phyloP scores from a whole-genome alignment of 345 rosid genomes.

The Cochlearia excelsa region DNA sequence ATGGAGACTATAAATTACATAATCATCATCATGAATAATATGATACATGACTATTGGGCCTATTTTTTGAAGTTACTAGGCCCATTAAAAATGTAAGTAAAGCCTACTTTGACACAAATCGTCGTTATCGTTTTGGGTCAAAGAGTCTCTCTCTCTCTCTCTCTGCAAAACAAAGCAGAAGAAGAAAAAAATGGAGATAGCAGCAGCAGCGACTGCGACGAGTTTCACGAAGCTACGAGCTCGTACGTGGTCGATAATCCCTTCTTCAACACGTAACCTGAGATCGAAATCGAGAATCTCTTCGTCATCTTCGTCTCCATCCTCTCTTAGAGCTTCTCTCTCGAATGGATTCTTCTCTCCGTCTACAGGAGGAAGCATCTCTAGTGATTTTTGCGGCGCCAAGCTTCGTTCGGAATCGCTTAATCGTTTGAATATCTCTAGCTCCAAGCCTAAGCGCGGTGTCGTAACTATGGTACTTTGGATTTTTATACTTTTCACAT shows the following conservation, averaged over 20 bases:
- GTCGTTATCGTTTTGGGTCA: constrained; percentile 34
- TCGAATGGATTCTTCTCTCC: constrained; percentile 47
- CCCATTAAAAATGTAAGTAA: neutral
- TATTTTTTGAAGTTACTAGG: neutral
- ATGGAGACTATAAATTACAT: too few species aligned
- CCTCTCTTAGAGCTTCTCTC: constrained; percentile 46
- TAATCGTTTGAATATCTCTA: constrained; percentile 45
- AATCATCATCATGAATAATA: too few species aligned
- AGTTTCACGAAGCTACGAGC: constrained; percentile 43
- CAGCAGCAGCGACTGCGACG: constrained; percentile 40
- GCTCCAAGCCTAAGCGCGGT: constrained; percentile 60
- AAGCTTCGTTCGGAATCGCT: constrained; percentile 50
- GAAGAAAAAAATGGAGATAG: constrained; percentile 30
- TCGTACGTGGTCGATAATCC: constrained; percentile 40
- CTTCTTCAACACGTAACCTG: constrained; percentile 29
- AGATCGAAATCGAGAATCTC: constrained; percentile 33
- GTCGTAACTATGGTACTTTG: constrained; percentile 62
- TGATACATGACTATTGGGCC: constrained; percentile 7
- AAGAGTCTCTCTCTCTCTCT: constrained; percentile 6
- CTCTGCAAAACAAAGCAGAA: constrained; percentile 21
- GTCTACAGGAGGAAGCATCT: constrained; percentile 46
- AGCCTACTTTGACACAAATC: constrained; percentile 16
- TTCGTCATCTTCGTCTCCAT: constrained; percentile 36
- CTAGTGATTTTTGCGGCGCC: constrained; percentile 49
- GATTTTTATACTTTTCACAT: constrained; percentile 8